A percentile compares a stretch with the other conserved stretches of the same genome.
These are phyloP conservation scores for Claviceps spartinae DNA, from an alignment of 2,329 filamentous ascomycete genomes.

Conservation along the genomic window DNA sequence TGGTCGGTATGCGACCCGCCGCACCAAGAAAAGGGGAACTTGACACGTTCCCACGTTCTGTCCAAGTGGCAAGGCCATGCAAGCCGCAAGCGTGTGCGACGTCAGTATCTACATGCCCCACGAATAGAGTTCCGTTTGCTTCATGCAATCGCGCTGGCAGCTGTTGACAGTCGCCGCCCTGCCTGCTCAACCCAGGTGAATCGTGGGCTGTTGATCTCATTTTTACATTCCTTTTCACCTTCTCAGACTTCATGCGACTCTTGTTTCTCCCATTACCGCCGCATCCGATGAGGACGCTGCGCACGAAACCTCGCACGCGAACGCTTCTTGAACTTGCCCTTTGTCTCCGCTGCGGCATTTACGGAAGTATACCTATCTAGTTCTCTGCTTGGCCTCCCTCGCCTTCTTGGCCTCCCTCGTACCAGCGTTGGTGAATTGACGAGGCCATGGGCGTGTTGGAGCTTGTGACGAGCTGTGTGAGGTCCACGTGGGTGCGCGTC, in stretches of 20 bases:
- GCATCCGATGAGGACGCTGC: not conserved
- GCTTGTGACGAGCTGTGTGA: slow-evolving; percentile 21
- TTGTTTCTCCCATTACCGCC: not conserved
- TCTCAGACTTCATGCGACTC: not conserved
- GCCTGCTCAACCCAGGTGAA: not conserved
- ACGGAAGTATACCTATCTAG: too few species aligned
- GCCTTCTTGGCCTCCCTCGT: too few species aligned
- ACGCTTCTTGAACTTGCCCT: not conserved
- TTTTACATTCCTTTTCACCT: too few species aligned
- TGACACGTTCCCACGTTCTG: not conserved
- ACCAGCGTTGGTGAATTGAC: not conserved
- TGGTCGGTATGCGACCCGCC: too few species aligned
- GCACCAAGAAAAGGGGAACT: not conserved
- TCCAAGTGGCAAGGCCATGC: too few species aligned
- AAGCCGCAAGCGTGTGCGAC: not conserved
- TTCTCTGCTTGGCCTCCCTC: not conserved
- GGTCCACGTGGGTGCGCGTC: slow-evolving; percentile 21
- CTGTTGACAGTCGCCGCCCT: not conserved
- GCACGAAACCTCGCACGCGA: not conserved
- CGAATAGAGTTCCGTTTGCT: not conserved
- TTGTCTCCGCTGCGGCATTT: too few species aligned
- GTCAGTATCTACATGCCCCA: not conserved
- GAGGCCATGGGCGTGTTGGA: slow-evolving; percentile 11
- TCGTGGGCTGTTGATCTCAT: not conserved
- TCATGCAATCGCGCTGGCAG: not conserved